These are phyloP conservation scores for Cadophora malorum DNA, from an alignment of 2,329 filamentous ascomycete genomes.

Conservation along the genomic window DNA sequence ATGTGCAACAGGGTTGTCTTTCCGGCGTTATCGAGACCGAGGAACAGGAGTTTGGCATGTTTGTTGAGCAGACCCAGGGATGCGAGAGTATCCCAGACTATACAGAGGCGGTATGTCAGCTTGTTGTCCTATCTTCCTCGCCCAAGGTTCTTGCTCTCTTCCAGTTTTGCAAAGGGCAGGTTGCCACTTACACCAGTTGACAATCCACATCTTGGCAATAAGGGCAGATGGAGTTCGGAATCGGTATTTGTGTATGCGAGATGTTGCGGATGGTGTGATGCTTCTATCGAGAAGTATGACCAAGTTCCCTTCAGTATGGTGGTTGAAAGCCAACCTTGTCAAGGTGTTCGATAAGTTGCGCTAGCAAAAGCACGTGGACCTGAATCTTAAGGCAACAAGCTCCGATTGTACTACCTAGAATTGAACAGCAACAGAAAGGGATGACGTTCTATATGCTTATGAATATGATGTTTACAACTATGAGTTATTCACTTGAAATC, in stretches of 20 bases:
- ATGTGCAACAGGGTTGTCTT: slow-evolving; percentile 95
- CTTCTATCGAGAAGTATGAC: slow-evolving; percentile 9
- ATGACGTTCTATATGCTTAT: neutral
- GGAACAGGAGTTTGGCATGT: slow-evolving; percentile 92
- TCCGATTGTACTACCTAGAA: neutral
- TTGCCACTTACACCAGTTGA: slow-evolving; percentile 85
- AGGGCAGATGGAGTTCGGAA: slow-evolving; percentile 12
- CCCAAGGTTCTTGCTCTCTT: neutral
- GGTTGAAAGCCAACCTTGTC: slow-evolving; percentile 17
- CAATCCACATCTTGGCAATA: slow-evolving; percentile 75
- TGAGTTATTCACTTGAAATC: neutral
- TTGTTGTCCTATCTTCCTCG: slow-evolving; percentile 7
- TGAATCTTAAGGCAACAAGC: slow-evolving; percentile 10
- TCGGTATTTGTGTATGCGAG: neutral
- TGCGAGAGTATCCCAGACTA: slow-evolving; percentile 90
- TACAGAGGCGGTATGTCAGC: slow-evolving; percentile 43
- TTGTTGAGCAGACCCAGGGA: slow-evolving; percentile 91
- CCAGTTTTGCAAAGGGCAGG: slow-evolving; percentile 1
- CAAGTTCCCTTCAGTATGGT: slow-evolving; percentile 13
- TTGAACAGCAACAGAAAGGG: neutral
- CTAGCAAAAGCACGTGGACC: slow-evolving; percentile 6
- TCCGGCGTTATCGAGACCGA: slow-evolving; percentile 92
- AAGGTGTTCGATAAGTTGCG: slow-evolving; percentile 25
- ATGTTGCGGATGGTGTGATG: neutral
- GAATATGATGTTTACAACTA: too few relatives aligned